Evolutionary conservation across 1,284 basidiomycete species (phyloP).

Genomic region (Cutaneotrichosporon sp.): DNA sequence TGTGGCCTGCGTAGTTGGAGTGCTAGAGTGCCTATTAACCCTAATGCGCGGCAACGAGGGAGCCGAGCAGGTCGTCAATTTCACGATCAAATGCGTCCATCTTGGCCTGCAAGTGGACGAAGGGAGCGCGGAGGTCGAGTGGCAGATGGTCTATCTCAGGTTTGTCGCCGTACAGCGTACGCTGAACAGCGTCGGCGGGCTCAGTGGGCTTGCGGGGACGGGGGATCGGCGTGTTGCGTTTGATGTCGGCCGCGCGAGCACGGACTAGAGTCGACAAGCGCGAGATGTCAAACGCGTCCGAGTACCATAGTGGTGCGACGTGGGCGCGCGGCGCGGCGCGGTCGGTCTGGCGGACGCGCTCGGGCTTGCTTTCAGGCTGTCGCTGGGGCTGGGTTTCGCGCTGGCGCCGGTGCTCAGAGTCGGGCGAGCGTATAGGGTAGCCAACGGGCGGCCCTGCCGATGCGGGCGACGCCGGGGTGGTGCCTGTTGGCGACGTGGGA

Average conservation of each 20-base stretch:
- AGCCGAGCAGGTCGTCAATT: conserved; percentile 61
- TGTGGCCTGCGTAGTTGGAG: background rate
- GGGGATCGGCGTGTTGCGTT: conserved; percentile 13
- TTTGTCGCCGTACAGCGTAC: conserved; percentile 62
- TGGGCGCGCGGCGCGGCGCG: background rate
- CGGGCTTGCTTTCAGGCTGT: too few species aligned
- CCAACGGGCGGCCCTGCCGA: background rate
- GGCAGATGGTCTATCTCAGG: conserved; percentile 59
- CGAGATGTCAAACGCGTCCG: conserved; percentile 42
- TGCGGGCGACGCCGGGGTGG: conserved; percentile 3
- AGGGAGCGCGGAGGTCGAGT: conserved; percentile 65
- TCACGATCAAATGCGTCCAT: conserved; percentile 69
- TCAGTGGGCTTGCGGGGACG: conserved; percentile 15
- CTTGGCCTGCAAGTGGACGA: conserved; percentile 62
- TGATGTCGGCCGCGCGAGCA: conserved; percentile 22
- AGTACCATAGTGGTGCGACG: conserved; percentile 41
- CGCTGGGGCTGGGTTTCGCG: background rate
- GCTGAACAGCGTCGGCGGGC: conserved; percentile 60
- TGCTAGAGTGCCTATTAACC: background rate
- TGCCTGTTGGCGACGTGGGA: background rate
- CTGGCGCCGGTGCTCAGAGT: too few species aligned
- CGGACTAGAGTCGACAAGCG: conserved; percentile 41
- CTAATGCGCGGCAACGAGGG: conserved; percentile 14
- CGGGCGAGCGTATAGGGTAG: too few species aligned
- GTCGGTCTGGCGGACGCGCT: too few species aligned